phyloP scores from a whole-genome alignment of 805 yeast species.

The Debaryomyces tyrocola region DNA sequence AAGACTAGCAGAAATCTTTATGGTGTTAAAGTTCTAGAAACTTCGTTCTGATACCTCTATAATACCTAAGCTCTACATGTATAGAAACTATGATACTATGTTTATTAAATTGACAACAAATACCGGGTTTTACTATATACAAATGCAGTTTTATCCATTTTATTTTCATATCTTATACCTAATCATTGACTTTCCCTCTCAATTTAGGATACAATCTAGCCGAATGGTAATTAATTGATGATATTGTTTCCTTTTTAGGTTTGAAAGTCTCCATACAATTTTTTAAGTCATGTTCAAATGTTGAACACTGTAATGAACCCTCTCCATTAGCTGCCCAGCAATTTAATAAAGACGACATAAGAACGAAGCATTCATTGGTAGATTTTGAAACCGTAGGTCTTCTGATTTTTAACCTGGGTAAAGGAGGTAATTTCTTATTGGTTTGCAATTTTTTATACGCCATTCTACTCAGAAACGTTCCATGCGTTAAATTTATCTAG shows the following conservation, averaged over 20 bases:
- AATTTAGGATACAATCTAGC: conserved; percentile 56
- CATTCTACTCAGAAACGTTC: conserved; percentile 19
- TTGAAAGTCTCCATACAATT: conserved; percentile 61
- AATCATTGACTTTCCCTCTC: conserved; percentile 44
- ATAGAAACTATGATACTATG: no score
- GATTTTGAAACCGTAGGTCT: conserved; percentile 57
- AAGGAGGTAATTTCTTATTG: conserved; percentile 57
- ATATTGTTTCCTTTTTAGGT: conserved; percentile 39
- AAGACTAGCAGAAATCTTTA: no score
- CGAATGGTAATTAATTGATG: conserved; percentile 57
- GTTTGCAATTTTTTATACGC: conserved; percentile 44
- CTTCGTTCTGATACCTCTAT: no score
- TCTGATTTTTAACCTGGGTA: conserved; percentile 71
- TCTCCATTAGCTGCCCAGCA: conserved; percentile 98
- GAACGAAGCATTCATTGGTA: conserved; percentile 72
- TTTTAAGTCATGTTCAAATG: conserved; percentile 68
- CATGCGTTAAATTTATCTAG: no score
- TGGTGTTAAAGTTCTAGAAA: no score
- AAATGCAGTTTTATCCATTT: no score
- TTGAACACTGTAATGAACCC: conserved; percentile 65
- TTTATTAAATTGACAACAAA: no score
- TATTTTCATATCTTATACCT: conserved; percentile 2
- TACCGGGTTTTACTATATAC: background rate
- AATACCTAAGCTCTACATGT: no score
- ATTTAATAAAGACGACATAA: conserved; percentile 81